Evolutionary conservation across 345 rosid species (phyloP).

Genomic region (Aurinia saxatilis): DNA sequence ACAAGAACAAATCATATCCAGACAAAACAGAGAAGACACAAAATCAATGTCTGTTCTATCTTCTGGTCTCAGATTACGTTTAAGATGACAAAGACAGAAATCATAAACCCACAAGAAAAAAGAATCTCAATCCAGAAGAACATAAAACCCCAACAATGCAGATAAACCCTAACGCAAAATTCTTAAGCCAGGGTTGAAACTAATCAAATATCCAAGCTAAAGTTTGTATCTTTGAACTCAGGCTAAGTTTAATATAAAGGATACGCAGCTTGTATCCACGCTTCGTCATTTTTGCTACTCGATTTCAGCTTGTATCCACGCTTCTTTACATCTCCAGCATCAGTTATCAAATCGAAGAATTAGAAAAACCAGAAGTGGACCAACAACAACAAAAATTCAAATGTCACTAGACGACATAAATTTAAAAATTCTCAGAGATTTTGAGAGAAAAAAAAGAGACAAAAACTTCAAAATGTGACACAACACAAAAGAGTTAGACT

Average conservation of each 20-base stretch:
- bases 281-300: constrained; percentile 54
- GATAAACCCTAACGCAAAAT: neutral
- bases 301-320: neutral
- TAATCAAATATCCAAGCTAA: neutral
- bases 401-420: constrained; percentile 22
- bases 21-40: neutral
- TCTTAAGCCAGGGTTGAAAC: neutral
- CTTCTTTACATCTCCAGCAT: constrained; percentile 3
- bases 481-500: neutral
- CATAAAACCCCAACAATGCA: neutral
- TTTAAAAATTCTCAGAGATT: constrained; percentile 13
- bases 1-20: neutral
- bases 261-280: constrained; percentile 99
- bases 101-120: neutral
- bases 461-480: neutral
- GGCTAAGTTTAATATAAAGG: constrained; percentile 35
- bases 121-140: neutral
- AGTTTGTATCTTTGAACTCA: neutral
- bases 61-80: neutral
- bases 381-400: neutral
- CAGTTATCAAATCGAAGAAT: neutral
- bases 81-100: neutral
- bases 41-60: neutral
- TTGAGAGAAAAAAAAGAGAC: neutral
- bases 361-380: too few relatives aligned